Evolutionary conservation across 805 yeast species (phyloP), one percentile per base, ranked within the genome.

Genomic region (Wickerhamomyces chaumierensis): DNA sequence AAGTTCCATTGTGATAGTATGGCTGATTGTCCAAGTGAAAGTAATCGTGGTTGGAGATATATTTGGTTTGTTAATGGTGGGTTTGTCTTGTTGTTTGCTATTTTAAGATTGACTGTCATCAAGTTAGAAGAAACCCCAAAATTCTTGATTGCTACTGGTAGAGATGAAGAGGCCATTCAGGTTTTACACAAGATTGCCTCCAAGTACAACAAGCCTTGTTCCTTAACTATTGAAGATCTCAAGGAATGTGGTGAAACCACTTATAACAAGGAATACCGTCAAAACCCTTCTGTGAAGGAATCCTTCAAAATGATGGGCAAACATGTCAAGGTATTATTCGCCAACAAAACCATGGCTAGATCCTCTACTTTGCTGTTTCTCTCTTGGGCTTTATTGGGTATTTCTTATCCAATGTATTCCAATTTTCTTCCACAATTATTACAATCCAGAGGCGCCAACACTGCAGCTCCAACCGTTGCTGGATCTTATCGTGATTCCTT

Each of bases 21-120:
- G 5, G 65, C 52, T n/a, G 34, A 57, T 31, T 71, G 77, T 52
- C 61, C 62, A 21, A 58, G 65, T 15, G 46, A 43, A 6, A 51
- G 55, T 19, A 74, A 73, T 51, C 63, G 66, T 52, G 79, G 80
- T 33, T 74, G 79, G 79, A 61, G 79, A 49, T 74, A 73, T 48
- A 58, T 63, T 37, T 69, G 72, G 66, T 71, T 62, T 49, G 63
- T 66, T 17, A 66, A 71, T 49, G 70, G 75, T 19, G 76, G 66
- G 3, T 53, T 74, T 38, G 73, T 73, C 8, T 36, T 65, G 31
- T 56, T 62, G 43, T 60, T 65, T 44, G 70, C 70, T n/a, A 52
- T 72, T 39, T 55, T 71, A 14, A 68, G 75, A 31, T 44, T 74
- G 36, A 62, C 71, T 27, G 49, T 62, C 16, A 44, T 65, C 35